Percentiles rank a stretch among this genome's conserved stretches.
These are phyloP conservation scores for Bathelium albidoporum DNA, from an alignment of 495 filamentous ascomycete species.

Conservation along the genomic window DNA sequence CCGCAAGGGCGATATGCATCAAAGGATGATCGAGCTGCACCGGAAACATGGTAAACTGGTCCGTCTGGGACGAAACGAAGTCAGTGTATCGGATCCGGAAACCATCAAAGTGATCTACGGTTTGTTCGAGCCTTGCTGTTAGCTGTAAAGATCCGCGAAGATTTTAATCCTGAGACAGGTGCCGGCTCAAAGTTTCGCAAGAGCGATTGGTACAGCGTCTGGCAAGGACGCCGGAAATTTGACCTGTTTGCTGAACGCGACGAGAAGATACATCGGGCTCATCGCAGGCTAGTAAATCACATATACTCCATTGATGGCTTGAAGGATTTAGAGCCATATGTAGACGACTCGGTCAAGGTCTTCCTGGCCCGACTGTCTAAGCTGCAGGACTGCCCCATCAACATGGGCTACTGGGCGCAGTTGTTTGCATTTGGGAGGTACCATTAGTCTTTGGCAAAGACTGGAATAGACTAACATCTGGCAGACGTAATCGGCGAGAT, in stretches of 20 bases:
- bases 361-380: constrained; percentile 4
- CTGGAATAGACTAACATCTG: background rate
- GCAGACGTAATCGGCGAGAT: constrained; percentile 32
- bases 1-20: constrained; percentile 10
- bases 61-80: constrained; percentile 32
- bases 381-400: constrained; percentile 19
- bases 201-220: background rate
- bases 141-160: background rate
- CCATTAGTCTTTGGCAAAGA: background rate
- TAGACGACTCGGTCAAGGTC: background rate
- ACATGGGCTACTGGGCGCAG: constrained; percentile 36
- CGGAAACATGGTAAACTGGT: constrained; percentile 32
- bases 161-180: too few species aligned
- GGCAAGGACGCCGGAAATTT: background rate
- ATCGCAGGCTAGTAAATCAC: background rate
- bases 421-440: constrained; percentile 34
- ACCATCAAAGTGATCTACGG: background rate
- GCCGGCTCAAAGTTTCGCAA: background rate
- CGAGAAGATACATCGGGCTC: background rate
- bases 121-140: background rate
- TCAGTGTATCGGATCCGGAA: background rate
- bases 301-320: background rate
- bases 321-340: background rate
- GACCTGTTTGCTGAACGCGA: background rate
- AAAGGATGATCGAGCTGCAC: constrained; percentile 23